Evolutionary conservation across 2,329 filamentous ascomycete species (phyloP).

Genomic region (Teratosphaeria zuluensis): DNA sequence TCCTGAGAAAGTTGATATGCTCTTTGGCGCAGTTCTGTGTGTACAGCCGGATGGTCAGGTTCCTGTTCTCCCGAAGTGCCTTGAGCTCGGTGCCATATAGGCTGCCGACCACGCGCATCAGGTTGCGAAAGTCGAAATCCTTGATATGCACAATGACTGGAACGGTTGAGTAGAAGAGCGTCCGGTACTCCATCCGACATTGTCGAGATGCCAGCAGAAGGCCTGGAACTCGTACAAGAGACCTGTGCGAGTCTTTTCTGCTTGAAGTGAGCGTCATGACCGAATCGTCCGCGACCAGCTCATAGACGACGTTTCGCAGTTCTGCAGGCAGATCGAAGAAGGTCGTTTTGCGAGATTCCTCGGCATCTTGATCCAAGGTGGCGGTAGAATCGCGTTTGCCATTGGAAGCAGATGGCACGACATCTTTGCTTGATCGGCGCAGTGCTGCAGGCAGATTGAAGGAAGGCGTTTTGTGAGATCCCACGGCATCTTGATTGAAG

Average conservation of each 20-base stretch:
- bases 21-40: constrained; percentile 6
- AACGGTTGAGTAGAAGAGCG: constrained; percentile 18
- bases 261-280: constrained; percentile 9
- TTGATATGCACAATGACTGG: constrained; percentile 9
- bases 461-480: constrained; percentile 11
- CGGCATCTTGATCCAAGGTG: neutral
- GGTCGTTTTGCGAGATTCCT: constrained; percentile 3
- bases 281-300: constrained; percentile 8
- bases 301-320: constrained; percentile 22
- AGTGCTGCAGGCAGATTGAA: constrained; percentile 23
- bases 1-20: constrained; percentile 8
- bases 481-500: neutral
- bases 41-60: constrained; percentile 10
- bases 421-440: too few relatives aligned
- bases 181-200: constrained; percentile 16
- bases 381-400: neutral
- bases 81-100: constrained; percentile 22
- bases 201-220: constrained; percentile 18
- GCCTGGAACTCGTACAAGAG: constrained; percentile 7
- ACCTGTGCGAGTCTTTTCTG: neutral
- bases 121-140: constrained; percentile 20
- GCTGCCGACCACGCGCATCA: constrained; percentile 12
- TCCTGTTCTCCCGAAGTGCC: constrained; percentile 15
- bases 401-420: neutral
- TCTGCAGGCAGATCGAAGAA: constrained; percentile 24